Percentiles rank a stretch among this genome's conserved stretches.
phyloP scores from a whole-genome alignment of 257 asterid genomes.

The Thymus mandschuricus region DNA sequence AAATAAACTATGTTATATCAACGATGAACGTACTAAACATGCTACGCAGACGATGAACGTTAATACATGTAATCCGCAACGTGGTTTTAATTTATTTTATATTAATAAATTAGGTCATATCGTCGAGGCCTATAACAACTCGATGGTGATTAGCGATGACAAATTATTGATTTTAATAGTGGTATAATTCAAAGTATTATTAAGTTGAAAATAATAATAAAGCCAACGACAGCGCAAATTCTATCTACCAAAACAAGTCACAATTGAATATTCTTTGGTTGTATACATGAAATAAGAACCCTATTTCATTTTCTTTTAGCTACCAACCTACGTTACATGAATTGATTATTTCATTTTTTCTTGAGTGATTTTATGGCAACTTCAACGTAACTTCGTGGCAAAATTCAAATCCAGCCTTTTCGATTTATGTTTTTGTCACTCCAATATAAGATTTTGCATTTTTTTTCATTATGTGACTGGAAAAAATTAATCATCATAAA shows the following conservation, averaged over 20 bases:
- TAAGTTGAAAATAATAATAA: not conserved
- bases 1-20: no score
- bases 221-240: constrained; percentile 19
- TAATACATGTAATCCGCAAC: not conserved
- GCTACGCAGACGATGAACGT: no score
- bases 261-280: not conserved
- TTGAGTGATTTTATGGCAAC: not conserved
- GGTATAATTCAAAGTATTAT: not conserved
- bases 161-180: not conserved
- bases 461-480: no score
- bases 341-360: not conserved
- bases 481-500: no score
- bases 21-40: no score
- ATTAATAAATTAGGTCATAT: not conserved
- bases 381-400: not conserved
- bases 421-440: no score
- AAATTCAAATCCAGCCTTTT: not conserved
- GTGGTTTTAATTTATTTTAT: not conserved
- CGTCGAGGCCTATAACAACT: not conserved
- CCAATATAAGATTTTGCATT: not conserved
- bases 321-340: not conserved
- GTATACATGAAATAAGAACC: not conserved
- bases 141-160: not conserved
- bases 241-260: constrained; percentile 7
- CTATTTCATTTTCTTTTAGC: not conserved